A percentile compares a stretch with the other conserved stretches of the same genome.
Evolutionary conservation across 2,329 filamentous ascomycete species (phyloP).

Genomic region (Diaporthe citrichinensis): DNA sequence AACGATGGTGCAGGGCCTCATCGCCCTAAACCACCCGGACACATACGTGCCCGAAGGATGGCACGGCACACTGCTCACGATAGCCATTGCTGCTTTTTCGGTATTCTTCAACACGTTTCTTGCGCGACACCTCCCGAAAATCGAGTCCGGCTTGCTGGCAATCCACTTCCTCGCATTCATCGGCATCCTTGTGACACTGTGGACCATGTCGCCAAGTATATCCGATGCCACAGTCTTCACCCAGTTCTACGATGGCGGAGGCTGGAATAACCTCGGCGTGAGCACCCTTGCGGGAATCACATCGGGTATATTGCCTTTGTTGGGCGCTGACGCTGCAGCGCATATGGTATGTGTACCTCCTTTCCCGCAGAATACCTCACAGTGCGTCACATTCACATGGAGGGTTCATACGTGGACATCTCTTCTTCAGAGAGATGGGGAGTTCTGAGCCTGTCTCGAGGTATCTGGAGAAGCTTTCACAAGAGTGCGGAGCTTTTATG

Average conservation of each 20-base stretch:
- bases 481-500: no score
- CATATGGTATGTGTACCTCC: slow-evolving; percentile 44
- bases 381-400: background rate
- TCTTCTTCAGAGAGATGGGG: background rate
- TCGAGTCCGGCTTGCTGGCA: slow-evolving; percentile 59
- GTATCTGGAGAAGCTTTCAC: background rate
- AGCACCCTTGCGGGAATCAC: slow-evolving; percentile 56
- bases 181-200: slow-evolving; percentile 56
- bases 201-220: slow-evolving; percentile 49
- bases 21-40: slow-evolving; percentile 53
- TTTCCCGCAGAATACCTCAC: no score
- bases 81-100: slow-evolving; percentile 57
- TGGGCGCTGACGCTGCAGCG: slow-evolving; percentile 50
- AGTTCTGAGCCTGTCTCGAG: no score
- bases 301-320: slow-evolving; percentile 52
- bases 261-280: slow-evolving; percentile 51
- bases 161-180: slow-evolving; percentile 61
- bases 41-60: slow-evolving; percentile 53
- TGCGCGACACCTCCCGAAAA: slow-evolving; percentile 54
- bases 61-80: slow-evolving; percentile 60
- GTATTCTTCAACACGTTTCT: slow-evolving; percentile 61
- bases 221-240: slow-evolving; percentile 49
- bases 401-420: background rate
- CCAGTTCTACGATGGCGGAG: slow-evolving; percentile 50
- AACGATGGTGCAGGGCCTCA: slow-evolving; percentile 60